Percentiles rank a stretch among this genome's conserved stretches.
Conservation (phyloP, 495 filamentous ascomycete genomes). For the Mytilinidion resinicola region DNA sequence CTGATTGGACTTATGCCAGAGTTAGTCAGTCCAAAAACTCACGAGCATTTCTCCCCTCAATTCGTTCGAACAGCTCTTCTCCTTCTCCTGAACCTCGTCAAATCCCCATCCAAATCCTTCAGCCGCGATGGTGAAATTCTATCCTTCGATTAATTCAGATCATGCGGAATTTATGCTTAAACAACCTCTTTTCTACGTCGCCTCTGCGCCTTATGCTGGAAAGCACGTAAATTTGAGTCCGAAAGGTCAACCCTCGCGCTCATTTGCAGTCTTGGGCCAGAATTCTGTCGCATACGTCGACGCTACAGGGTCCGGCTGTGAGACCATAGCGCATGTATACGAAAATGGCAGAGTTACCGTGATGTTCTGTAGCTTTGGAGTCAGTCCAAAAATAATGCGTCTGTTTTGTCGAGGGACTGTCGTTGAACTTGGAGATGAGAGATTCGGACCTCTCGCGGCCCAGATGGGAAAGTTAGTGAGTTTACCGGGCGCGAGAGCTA, state of each 20-base stretch:
- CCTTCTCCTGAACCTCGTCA: neutral
- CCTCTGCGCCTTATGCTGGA: constrained; percentile 8
- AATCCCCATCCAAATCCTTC: neutral
- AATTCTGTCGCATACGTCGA: constrained; percentile 65
- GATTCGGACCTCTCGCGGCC: constrained; percentile 34
- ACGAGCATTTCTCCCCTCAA: too few species aligned
- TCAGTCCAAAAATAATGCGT: constrained; percentile 58
- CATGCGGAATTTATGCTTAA: constrained; percentile 6
- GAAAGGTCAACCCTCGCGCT: constrained; percentile 27
- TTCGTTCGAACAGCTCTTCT: too few species aligned
- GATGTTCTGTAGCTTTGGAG: constrained; percentile 64
- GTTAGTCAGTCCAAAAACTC: too few species aligned
- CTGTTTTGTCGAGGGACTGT: constrained; percentile 64
- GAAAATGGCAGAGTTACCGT: constrained; percentile 70
- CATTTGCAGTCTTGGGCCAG: constrained; percentile 53
- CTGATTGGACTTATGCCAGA: too few species aligned
- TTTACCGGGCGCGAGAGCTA: constrained; percentile 50
- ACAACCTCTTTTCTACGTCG: constrained; percentile 20
- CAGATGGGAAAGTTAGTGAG: constrained; percentile 33
- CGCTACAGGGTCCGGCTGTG: constrained; percentile 60
- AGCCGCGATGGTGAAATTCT: constrained; percentile 13
- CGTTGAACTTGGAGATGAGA: constrained; percentile 48
- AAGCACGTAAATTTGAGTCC: constrained; percentile 14
- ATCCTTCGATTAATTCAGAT: constrained; percentile 3
- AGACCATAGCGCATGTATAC: constrained; percentile 66